Base-by-base conservation (phyloP, 2,329 filamentous ascomycete species). In the Talaromyces sp. region DNA sequence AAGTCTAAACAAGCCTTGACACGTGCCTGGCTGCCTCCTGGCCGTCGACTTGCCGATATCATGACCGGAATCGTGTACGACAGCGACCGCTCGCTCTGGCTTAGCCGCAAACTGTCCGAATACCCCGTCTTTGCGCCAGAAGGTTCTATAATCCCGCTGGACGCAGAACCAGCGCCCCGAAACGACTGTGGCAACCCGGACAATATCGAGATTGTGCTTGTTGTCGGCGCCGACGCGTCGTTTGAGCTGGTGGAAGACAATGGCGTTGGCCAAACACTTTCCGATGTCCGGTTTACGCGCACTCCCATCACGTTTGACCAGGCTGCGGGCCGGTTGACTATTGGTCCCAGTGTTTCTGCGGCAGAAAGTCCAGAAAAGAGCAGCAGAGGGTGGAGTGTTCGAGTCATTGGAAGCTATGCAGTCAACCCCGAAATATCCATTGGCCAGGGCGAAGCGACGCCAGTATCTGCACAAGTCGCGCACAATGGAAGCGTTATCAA, bases 41-140 rank as follows among this genome's bases (percentile, higher is more conserved):
- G 57, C n/a, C 61, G 61, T 8, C 77, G 80, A 0, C 82, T 81
- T 58, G 79, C 86, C 1, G 86, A 88, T 70, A 80, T 87, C 56
- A 84, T 87, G 70, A 82, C 80, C 0, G 84, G 83, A 3, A 72
- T 79, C 0, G 77, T 85, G 1, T 88, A 88, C 67, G 81, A 85
- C 61, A 84, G 84, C 2, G 78, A 82, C 62, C 78, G 84, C 3
- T 76, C 80, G 59, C 67, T 88, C 15, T 77, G 71, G 55, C 69
- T 88, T 58, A 80, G 82, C 65, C 79, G 86, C 10, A 70, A 73
- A 0, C 72, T 88, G 0, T 66, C 78, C 19, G 70, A 77, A 27
- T 77, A 80, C 33, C 86, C 86, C 0, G 81, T 87, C 0, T 74
- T 88, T 15, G 80, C 83, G 1, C 72, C 71, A 0, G 81, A 86